Evolutionary conservation across 2,329 filamentous ascomycete species (phyloP).

Genomic region (Aspergillus pseudoglaucus): DNA sequence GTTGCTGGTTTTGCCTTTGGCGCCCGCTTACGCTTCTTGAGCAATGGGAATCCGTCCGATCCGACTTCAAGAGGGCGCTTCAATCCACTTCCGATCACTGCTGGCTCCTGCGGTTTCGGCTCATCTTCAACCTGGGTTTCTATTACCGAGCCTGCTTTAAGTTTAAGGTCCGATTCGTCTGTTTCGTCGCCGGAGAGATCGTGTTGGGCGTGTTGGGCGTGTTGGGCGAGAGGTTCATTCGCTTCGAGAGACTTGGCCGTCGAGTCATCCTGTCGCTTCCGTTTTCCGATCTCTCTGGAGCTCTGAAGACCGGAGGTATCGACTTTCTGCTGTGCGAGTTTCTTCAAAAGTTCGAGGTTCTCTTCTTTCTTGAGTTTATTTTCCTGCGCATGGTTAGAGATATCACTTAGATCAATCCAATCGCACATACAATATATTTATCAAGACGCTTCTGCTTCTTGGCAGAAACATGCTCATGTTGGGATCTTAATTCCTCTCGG

Average conservation of each 20-base stretch:
- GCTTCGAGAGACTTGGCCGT: constrained; percentile 8
- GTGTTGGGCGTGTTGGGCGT: constrained; percentile 9
- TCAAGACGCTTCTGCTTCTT: constrained; percentile 64
- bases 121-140: constrained; percentile 40
- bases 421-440: constrained; percentile 55
- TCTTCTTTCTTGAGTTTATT: constrained; percentile 94
- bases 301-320: constrained; percentile 78
- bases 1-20: constrained; percentile 43
- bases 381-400: constrained; percentile 48
- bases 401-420: background rate
- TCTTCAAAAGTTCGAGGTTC: constrained; percentile 73
- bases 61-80: constrained; percentile 81
- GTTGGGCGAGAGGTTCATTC: constrained; percentile 12
- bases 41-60: constrained; percentile 69
- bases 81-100: constrained; percentile 61
- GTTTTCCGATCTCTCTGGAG: constrained; percentile 66
- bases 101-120: constrained; percentile 30
- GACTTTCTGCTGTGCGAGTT: constrained; percentile 69
- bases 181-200: constrained; percentile 27
- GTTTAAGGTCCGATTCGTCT: constrained; percentile 27
- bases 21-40: constrained; percentile 72
- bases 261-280: constrained; percentile 52
- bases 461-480: constrained; percentile 51
- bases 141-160: constrained; percentile 12
- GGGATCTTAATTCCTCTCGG: constrained; percentile 48